phyloP scores from a whole-genome alignment of 2,329 filamentous ascomycete genomes.

The Scedosporium apiospermum region DNA sequence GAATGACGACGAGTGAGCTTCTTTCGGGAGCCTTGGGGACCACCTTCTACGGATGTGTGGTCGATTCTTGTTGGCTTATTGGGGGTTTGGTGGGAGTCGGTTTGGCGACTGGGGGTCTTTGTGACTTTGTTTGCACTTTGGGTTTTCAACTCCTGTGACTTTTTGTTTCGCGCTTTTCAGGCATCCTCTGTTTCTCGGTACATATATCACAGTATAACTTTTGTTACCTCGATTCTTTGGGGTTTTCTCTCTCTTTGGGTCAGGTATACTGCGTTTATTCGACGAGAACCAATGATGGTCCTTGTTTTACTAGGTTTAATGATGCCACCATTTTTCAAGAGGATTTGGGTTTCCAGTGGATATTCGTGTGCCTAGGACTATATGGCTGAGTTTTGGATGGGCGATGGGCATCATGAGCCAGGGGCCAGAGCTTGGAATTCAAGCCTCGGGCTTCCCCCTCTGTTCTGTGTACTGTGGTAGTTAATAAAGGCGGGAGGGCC shows the following conservation, averaged over 20 bases:
- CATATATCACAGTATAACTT: background rate
- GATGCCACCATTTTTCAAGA: background rate
- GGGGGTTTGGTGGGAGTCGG: background rate
- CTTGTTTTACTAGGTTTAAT: background rate
- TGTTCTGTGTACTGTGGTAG: background rate
- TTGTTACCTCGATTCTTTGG: background rate
- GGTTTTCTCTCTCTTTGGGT: background rate
- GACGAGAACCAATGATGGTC: background rate
- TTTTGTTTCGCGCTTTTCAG: background rate
- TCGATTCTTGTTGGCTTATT: background rate
- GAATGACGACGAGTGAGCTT: background rate
- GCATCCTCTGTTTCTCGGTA: background rate
- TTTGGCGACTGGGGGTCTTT: background rate
- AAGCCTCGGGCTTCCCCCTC: background rate
- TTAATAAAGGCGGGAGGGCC: background rate
- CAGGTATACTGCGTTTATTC: background rate
- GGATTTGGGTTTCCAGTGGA: background rate
- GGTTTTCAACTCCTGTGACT: background rate
- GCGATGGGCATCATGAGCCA: no score
- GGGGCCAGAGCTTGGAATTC: no score
- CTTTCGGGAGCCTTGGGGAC: background rate
- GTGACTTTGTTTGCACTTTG: background rate
- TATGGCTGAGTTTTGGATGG: no score
- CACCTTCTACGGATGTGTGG: background rate
- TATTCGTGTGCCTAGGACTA: background rate